Percentiles rank a stretch among this genome's conserved stretches.
These are phyloP conservation scores for Castanea crenata DNA, from an alignment of 306 rosid species.

Conservation along the genomic window DNA sequence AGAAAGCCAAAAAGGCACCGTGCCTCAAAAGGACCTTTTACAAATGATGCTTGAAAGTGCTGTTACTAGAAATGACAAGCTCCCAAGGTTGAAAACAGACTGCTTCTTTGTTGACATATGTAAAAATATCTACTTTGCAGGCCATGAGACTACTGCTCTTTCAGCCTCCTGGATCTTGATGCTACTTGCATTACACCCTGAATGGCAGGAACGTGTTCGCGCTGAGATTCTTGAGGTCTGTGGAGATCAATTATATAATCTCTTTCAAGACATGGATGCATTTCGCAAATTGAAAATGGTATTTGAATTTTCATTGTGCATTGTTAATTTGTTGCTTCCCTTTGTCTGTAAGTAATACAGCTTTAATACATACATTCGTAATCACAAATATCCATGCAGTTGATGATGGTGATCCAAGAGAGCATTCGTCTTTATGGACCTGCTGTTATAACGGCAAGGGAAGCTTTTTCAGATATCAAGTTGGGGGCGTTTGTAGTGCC, in stretches of 20 bases:
- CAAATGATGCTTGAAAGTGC: conserved; percentile 23
- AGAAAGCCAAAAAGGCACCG: conserved; percentile 9
- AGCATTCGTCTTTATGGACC: conserved; percentile 36
- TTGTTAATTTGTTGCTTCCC: too few relatives aligned
- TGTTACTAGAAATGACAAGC: neutral
- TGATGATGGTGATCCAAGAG: conserved; percentile 47
- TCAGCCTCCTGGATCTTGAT: conserved; percentile 29
- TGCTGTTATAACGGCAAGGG: conserved; percentile 16
- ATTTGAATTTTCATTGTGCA: too few relatives aligned
- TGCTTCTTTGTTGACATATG: conserved; percentile 26
- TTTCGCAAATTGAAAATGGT: conserved; percentile 25
- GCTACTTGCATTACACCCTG: conserved; percentile 26
- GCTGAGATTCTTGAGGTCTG: conserved; percentile 25
- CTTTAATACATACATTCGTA: too few relatives aligned
- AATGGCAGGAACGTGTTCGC: conserved; percentile 36
- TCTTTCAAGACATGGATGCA: conserved; percentile 16
- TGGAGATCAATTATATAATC: neutral
- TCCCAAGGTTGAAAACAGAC: neutral
- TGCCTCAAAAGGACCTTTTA: conserved; percentile 23
- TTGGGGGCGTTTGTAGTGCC: conserved; percentile 28
- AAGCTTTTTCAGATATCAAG: conserved; percentile 22
- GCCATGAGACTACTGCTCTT: conserved; percentile 26
- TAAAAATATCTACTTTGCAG: conserved; percentile 40
- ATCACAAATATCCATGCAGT: neutral
- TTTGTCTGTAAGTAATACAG: too few relatives aligned